Evolutionary conservation across 1,139 yeast species (phyloP).

Genomic region (Hemisphaericaspora xylanilytica): DNA sequence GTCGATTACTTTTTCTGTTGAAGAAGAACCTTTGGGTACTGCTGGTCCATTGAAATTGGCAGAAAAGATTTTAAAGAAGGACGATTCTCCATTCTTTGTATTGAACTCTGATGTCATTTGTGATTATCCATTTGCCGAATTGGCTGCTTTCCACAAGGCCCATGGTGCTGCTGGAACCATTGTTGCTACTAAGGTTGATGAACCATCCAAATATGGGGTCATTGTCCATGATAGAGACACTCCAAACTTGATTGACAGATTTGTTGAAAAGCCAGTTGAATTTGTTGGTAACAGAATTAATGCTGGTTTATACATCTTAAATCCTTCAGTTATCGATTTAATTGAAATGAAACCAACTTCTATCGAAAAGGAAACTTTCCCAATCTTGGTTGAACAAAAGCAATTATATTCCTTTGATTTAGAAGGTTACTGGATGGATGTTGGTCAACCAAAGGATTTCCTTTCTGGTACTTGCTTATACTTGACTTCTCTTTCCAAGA

Average conservation of each 20-base stretch:
- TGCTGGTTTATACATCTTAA: constrained; percentile 94
- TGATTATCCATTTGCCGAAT: constrained; percentile 94
- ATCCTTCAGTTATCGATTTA: constrained; percentile 94
- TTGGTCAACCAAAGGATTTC: constrained; percentile 99
- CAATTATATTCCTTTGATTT: constrained; percentile 92
- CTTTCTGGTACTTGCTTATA: constrained; percentile 93
- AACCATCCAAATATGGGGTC: constrained; percentile 99
- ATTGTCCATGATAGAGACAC: constrained; percentile 94
- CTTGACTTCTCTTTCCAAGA: constrained; percentile 82
- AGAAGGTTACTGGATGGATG: constrained; percentile 99
- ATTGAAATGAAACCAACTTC: constrained; percentile 98
- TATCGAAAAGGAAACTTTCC: constrained; percentile 99
- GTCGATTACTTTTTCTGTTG: constrained; percentile 93
- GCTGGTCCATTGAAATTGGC: constrained; percentile 99
- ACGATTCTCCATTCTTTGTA: constrained; percentile 94
- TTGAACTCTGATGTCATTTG: constrained; percentile 98
- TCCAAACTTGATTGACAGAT: constrained; percentile 93
- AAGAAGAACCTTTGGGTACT: constrained; percentile 98
- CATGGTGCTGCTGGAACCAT: constrained; percentile 99
- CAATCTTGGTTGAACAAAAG: constrained; percentile 84
- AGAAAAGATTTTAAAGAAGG: constrained; percentile 89
- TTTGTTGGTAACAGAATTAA: constrained; percentile 97
- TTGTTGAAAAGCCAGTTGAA: constrained; percentile 99
- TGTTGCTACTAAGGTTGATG: constrained; percentile 99
- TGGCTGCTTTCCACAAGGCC: constrained; percentile 87